Evolutionary conservation across 2,329 filamentous ascomycete species (phyloP).

Genomic region (Alternaria gansuensis): DNA sequence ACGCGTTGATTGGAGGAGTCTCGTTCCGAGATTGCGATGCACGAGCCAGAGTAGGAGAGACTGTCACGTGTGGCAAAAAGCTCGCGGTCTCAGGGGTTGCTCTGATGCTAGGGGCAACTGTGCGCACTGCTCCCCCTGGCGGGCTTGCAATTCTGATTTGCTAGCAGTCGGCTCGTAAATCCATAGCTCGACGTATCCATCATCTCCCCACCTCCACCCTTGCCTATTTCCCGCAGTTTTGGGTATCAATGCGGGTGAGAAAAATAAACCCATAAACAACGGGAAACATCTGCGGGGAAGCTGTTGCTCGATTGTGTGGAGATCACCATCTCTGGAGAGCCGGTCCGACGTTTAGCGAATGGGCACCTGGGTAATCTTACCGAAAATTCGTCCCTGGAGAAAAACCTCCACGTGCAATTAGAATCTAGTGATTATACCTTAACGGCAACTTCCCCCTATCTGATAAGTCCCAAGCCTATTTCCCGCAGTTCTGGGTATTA

Average conservation of each 20-base stretch:
- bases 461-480: no score
- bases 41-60: background rate
- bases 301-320: constrained; percentile 9
- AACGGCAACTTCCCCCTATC: background rate
- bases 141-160: constrained; percentile 22
- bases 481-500: constrained; percentile 8
- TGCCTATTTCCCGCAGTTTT: constrained; percentile 21
- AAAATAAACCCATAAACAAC: constrained; percentile 5
- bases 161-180: constrained; percentile 6
- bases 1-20: constrained; percentile 19
- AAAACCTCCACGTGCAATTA: background rate
- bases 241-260: background rate
- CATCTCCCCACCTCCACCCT: constrained; percentile 21
- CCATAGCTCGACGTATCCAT: constrained; percentile 21
- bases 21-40: constrained; percentile 27
- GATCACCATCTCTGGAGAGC: constrained; percentile 1
- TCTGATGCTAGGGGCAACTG: background rate
- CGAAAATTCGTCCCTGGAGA: constrained; percentile 11
- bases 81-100: background rate
- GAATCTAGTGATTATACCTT: background rate
- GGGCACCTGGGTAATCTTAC: background rate
- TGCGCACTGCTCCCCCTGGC: background rate
- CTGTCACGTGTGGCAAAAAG: constrained; percentile 10
- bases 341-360: constrained; percentile 31
- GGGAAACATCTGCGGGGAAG: constrained; percentile 10